phyloP scores from a whole-genome alignment of 352 stramenopile species.

The Globisporangium paddicum region DNA sequence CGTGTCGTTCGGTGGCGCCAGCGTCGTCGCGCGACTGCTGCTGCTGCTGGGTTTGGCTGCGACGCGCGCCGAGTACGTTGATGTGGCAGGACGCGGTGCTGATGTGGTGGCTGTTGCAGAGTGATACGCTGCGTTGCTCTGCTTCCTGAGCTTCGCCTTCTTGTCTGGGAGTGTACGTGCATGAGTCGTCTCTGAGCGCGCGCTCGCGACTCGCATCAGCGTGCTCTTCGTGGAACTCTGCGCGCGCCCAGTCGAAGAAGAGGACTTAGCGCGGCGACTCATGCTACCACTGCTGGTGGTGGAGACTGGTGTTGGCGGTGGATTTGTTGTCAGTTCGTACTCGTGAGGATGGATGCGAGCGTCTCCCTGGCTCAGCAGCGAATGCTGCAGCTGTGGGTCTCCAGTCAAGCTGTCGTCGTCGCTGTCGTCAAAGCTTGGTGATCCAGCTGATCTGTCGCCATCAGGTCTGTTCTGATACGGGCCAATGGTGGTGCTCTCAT shows the following conservation, averaged over 20 bases:
- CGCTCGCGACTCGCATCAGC: neutral
- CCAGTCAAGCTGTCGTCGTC: neutral
- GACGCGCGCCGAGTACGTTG: slow-evolving; percentile 8
- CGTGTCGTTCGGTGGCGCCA: slow-evolving; percentile 3
- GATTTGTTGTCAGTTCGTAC: neutral
- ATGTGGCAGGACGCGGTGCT: neutral
- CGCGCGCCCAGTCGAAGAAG: neutral
- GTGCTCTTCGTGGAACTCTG: neutral
- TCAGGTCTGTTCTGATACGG: neutral
- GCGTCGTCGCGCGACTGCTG: slow-evolving; percentile 10
- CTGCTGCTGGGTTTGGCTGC: slow-evolving; percentile 13
- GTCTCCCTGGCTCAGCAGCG: neutral
- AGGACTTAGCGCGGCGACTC: slow-evolving; percentile 3
- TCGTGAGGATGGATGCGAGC: slow-evolving; percentile 1
- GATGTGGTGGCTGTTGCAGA: neutral
- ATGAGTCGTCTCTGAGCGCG: neutral
- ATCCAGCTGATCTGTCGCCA: neutral
- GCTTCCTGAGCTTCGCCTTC: slow-evolving; percentile 6
- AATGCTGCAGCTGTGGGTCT: slow-evolving; percentile 1
- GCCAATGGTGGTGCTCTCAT: neutral
- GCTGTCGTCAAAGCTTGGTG: slow-evolving; percentile 2
- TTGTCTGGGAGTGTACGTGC: slow-evolving; percentile 6
- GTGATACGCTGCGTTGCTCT: neutral
- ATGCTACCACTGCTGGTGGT: neutral
- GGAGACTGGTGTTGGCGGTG: neutral